phyloP scores from a whole-genome alignment of 306 rosid species.

The Dalbergia oliveri region DNA sequence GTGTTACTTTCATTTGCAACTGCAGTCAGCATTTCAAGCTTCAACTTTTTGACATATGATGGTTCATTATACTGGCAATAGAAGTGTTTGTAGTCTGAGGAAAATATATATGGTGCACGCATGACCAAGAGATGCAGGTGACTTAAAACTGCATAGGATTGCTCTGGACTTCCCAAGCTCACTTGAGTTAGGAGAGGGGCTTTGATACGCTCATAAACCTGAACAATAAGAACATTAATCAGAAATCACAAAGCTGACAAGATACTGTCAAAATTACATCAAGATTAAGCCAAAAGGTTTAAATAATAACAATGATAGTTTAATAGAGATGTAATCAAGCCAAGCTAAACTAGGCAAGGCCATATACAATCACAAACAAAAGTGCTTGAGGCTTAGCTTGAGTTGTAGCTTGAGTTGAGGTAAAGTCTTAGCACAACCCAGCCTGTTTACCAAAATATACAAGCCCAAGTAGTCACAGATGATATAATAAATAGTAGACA shows the following conservation, averaged over 20 bases:
- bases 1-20: conserved; percentile 99
- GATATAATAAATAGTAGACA: background rate
- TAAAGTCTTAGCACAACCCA: conserved; percentile 22
- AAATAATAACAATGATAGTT: conserved; percentile 25
- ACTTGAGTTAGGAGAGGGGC: conserved; percentile 97
- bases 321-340: conserved; percentile 6
- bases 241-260: conserved; percentile 32
- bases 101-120: conserved; percentile 98
- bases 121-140: conserved; percentile 98
- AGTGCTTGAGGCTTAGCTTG: conserved; percentile 2
- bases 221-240: conserved; percentile 45
- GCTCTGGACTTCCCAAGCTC: conserved; percentile 99
- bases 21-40: conserved; percentile 99
- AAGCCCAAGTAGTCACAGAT: background rate
- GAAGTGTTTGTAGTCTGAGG: conserved; percentile 94
- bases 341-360: background rate
- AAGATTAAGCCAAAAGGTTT: conserved; percentile 33
- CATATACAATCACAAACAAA: conserved; percentile 9
- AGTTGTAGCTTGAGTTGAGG: background rate
- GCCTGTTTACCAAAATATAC: background rate
- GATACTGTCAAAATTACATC: conserved; percentile 30
- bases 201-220: conserved; percentile 99
- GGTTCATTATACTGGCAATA: conserved; percentile 99
- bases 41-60: conserved; percentile 95
- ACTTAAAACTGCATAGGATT: conserved; percentile 95